Evolutionary conservation across 768 basidiomycete genomes (phyloP), one percentile per base, ranked within the genome.

Genomic region (Leccinum broughii): DNA sequence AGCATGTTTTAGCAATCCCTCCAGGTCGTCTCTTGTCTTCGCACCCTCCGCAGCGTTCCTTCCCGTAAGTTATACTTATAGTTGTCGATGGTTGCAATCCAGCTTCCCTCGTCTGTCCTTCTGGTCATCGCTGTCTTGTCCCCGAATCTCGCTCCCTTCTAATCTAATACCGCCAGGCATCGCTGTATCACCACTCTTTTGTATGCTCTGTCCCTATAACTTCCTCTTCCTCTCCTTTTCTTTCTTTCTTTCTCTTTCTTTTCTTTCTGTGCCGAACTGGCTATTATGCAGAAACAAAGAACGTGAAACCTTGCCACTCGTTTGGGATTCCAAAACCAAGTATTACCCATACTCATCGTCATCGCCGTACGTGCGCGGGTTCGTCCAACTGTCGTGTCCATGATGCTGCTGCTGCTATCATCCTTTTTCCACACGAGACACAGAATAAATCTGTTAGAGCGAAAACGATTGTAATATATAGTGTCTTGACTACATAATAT

Each of bases 121-220:
- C 46, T n/a, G 55, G 63, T 51, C 22, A 17, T 55, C 34, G 34
- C 32, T 56, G 54, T 58, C 61, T 55, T 59, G 35, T 32, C 49
- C 24, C 51, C 53, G 37, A 15, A 26, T 14, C 28, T 50, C 52
- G 28, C 51, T 5, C 54, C 39, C 49, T 48, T 46, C 51, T 63
- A 63, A 52, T 52, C 60, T 70, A 64, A 65, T 56, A 51, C 39
- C 4, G 13, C 51, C 34, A 62, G 67, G 61, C 59, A 61, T 64
- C 56, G 55, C 52, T 71, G 68, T 75, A 73, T 58, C 58, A 67
- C 57, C 63, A 62, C 63, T 66, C 70, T 4, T 63, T 75, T 69
- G 62, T 55, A 62, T 49, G 41, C n/a, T 34, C 51, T 30, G 28
- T 52, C 20, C 44, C 10, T 44, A 44, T 44, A 46, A 20, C 44